Percentiles rank a stretch among this genome's conserved stretches.
Evolutionary conservation across 768 basidiomycete genomes (phyloP).

Genomic region (Xanthoconium purpureum): DNA sequence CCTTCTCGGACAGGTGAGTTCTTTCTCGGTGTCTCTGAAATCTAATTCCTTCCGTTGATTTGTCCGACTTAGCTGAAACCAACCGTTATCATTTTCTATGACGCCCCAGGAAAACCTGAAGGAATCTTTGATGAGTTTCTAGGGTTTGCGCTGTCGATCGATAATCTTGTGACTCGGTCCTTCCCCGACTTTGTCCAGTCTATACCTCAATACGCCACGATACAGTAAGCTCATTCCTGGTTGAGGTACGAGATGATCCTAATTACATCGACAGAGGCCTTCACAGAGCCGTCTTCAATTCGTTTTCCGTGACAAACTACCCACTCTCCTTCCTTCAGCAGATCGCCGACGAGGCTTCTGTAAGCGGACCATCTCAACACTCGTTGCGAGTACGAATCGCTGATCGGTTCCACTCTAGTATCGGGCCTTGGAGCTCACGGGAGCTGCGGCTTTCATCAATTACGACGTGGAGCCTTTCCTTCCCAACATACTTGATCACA

Average conservation of each 20-base stretch:
- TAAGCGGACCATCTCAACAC: constrained; percentile 2
- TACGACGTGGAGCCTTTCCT: constrained; percentile 51
- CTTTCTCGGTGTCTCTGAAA: background rate
- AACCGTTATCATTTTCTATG: constrained; percentile 49
- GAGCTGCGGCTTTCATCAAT: background rate
- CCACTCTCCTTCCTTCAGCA: constrained; percentile 15
- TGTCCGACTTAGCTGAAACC: background rate
- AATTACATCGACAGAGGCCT: background rate
- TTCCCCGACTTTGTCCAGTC: constrained; percentile 17
- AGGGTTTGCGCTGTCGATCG: constrained; percentile 7
- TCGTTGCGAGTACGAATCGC: background rate
- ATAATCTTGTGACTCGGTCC: constrained; percentile 4
- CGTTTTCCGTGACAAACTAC: constrained; percentile 5
- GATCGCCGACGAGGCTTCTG: constrained; percentile 13
- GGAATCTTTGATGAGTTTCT: constrained; percentile 28
- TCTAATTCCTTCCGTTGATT: background rate
- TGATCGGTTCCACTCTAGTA: background rate
- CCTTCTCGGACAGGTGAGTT: background rate
- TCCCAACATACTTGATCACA: constrained; percentile 37
- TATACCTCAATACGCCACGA: background rate
- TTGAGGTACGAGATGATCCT: background rate
- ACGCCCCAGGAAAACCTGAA: constrained; percentile 34
- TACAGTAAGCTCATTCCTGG: background rate
- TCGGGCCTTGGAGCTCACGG: background rate
- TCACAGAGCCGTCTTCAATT: constrained; percentile 4